Evolutionary conservation across 345 rosid species (phyloP).

Genomic region (Geranium brycei): DNA sequence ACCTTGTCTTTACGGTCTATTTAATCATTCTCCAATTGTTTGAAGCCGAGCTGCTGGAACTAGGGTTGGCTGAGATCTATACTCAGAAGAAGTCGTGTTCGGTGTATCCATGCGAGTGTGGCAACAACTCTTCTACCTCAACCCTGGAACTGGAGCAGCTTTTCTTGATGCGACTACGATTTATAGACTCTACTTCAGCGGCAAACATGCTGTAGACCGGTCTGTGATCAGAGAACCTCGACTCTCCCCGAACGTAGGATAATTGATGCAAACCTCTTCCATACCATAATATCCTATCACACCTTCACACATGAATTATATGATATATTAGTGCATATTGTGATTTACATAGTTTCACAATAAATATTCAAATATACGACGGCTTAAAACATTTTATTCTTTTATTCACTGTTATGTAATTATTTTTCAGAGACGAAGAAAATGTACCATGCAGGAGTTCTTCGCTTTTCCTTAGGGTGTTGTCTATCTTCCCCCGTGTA

Average conservation of each 20-base stretch:
- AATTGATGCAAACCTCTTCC: slow-evolving; percentile 74
- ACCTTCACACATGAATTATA: slow-evolving; percentile 35
- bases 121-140: slow-evolving; percentile 80
- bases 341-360: neutral
- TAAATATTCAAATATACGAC: too few relatives aligned
- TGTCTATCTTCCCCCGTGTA: slow-evolving; percentile 74
- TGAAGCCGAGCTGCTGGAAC: neutral
- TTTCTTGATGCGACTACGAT: slow-evolving; percentile 46
- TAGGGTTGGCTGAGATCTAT: neutral
- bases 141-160: slow-evolving; percentile 64
- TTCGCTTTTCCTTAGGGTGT: slow-evolving; percentile 76
- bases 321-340: neutral
- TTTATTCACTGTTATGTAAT: too few relatives aligned
- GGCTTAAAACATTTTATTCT: too few relatives aligned
- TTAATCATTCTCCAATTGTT: neutral
- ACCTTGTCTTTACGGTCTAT: neutral
- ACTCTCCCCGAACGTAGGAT: slow-evolving; percentile 91
- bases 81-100: slow-evolving; percentile 37
- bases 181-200: slow-evolving; percentile 75
- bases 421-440: too few relatives aligned
- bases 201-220: slow-evolving; percentile 77
- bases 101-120: slow-evolving; percentile 40
- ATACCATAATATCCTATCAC: slow-evolving; percentile 92
- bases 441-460: slow-evolving; percentile 90
- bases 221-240: slow-evolving; percentile 95